These are phyloP conservation scores for Chlamydomonas asymmetrica DNA, from an alignment of 139 green algal genomes.

Conservation along the genomic window DNA sequence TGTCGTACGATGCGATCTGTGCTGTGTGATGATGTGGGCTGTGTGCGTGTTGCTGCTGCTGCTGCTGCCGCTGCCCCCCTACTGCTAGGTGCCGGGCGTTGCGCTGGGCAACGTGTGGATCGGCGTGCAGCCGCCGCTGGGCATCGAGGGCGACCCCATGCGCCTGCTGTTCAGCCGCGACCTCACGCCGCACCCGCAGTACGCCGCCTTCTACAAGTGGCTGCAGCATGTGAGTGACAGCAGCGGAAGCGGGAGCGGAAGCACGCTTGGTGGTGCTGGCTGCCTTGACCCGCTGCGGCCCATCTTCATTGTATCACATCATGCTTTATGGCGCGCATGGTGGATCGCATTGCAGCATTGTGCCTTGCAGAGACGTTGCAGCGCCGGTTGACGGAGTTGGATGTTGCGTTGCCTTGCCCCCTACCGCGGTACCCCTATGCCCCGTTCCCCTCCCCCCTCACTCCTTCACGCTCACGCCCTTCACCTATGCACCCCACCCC, in stretches of 20 bases:
- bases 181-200: constrained; percentile 97
- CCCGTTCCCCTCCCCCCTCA: no score
- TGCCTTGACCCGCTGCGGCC: no score
- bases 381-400: no score
- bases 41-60: not conserved
- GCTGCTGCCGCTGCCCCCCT: not conserved
- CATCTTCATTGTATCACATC: no score
- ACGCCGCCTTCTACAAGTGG: constrained; percentile 96
- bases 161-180: constrained; percentile 96
- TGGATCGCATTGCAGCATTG: no score
- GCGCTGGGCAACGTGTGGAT: constrained; percentile 94
- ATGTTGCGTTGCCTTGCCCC: not conserved
- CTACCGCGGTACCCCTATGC: no score
- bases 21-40: not conserved
- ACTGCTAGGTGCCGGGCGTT: constrained; percentile 63
- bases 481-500: no score
- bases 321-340: no score
- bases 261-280: not conserved
- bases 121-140: constrained; percentile 90
- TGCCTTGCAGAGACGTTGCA: no score
- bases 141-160: constrained; percentile 98
- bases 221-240: constrained; percentile 58
- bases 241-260: no score
- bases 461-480: no score
- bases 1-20: no score